phyloP scores from a whole-genome alignment of 495 filamentous ascomycete genomes.

The Aspergillus funiculosus region DNA sequence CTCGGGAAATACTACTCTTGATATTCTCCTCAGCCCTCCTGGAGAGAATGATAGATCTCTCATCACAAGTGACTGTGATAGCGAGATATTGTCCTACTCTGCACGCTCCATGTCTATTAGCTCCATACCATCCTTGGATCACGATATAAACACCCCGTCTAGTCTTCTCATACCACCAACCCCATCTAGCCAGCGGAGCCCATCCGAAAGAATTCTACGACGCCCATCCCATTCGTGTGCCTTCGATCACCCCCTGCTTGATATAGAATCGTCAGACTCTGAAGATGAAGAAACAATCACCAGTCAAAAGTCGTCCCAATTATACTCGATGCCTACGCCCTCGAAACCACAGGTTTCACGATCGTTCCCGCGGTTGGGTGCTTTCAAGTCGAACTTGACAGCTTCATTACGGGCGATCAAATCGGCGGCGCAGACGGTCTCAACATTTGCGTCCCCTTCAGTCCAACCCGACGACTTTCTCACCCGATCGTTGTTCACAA shows the following conservation, averaged over 20 bases:
- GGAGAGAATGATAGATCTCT: constrained; percentile 35
- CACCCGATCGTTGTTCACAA: constrained; percentile 73
- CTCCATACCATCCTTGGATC: constrained; percentile 57
- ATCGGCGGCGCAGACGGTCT: constrained; percentile 78
- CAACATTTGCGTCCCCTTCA: constrained; percentile 63
- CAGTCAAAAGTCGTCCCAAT: constrained; percentile 16
- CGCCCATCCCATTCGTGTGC: constrained; percentile 45
- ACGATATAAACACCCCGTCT: constrained; percentile 46
- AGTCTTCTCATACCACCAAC: constrained; percentile 35
- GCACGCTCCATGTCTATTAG: constrained; percentile 52
- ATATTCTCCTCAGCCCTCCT: constrained; percentile 44
- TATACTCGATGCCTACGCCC: constrained; percentile 12
- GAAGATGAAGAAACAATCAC: constrained; percentile 23
- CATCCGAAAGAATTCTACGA: constrained; percentile 36
- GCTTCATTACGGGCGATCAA: constrained; percentile 83
- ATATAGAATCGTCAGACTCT: constrained; percentile 30
- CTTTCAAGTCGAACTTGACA: constrained; percentile 90
- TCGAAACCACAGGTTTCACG: constrained; percentile 25
- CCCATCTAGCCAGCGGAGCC: constrained; percentile 34
- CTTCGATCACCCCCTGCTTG: constrained; percentile 52
- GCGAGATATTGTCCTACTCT: constrained; percentile 36
- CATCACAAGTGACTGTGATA: constrained; percentile 34
- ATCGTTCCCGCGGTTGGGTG: constrained; percentile 37
- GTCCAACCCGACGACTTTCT: constrained; percentile 85
- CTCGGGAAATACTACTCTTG: constrained; percentile 31